Base-by-base conservation (phyloP, 2,329 filamentous ascomycete species). In the Alternaria novae-zelandiae region DNA sequence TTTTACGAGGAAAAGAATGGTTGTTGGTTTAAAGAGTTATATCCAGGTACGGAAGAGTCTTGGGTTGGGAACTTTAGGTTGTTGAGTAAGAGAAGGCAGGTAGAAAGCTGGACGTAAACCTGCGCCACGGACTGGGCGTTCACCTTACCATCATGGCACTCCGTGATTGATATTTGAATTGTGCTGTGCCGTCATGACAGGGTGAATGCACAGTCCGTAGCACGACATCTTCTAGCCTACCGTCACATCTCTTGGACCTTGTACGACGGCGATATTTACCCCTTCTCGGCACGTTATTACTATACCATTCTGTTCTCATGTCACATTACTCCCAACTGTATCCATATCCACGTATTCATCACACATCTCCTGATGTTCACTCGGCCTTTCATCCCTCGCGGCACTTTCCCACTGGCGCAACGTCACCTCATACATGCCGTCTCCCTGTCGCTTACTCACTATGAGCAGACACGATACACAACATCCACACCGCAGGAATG, bases 61-160 rank as follows among this genome's bases (percentile, higher is more conserved):
- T 53, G 30, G 30, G 49, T 32, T 25, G n/a, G 49, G 20, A n/a
- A 4, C 0, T 23, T 5, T 3, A 3, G 26, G 32, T 3, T 3
- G 3, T n/a, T 36, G 20, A 25, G 11, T 9, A 15, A 13, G 45
- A 25, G 15, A 3, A 25, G 21, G 45, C 23, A 53, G 30, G 28
- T 32, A 53, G 0, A 11, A 41, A 17, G 36, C n/a, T 41, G 36
- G n/a, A 11, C 36, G 36, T 41, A 41, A 4, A 41, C 36, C 8
- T 41, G n/a, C 36, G 36, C 17, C 3, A 53, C 9, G 49, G 28
- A 21, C 50, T 45, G 30, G 46, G 41, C 41, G 59, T 50, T 63
- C 21, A 57, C 59, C 59, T 69, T 69, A 70, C 63, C 64, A 67
- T 53, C 0, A 41, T 41, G 36, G 36, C 36, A 41, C 36, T 41